A percentile compares a stretch with the other conserved stretches of the same genome.
Conservation (phyloP, 2,329 filamentous ascomycete genomes). For the Sclerotinia subarctica region DNA sequence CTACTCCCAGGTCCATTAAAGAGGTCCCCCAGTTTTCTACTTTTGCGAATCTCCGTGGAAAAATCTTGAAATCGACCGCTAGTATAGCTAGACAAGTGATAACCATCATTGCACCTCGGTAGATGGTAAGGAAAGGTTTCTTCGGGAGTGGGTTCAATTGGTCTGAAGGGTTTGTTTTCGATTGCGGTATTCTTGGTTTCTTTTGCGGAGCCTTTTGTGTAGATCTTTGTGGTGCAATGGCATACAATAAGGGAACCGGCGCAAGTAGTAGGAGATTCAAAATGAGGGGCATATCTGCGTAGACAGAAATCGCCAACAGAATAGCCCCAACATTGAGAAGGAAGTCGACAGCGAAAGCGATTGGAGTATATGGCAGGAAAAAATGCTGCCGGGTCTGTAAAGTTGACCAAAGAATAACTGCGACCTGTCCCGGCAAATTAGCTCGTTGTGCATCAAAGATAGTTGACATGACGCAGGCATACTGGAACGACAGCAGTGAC, state of each 20-base stretch:
- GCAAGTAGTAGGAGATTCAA: conserved; percentile 71
- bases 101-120: conserved; percentile 87
- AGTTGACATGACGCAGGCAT: conserved; percentile 41
- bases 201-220: conserved; percentile 40
- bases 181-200: conserved; percentile 48
- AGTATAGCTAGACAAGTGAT: conserved; percentile 87
- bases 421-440: conserved; percentile 53
- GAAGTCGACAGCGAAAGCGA: conserved; percentile 75
- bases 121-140: conserved; percentile 90
- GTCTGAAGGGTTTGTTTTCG: conserved; percentile 40
- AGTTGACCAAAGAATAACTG: conserved; percentile 82
- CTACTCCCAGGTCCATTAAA: conserved; percentile 97
- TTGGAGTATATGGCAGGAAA: conserved; percentile 70
- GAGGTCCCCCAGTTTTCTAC: conserved; percentile 99
- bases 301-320: conserved; percentile 81
- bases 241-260: conserved; percentile 61
- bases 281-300: conserved; percentile 70
- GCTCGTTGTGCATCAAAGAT: conserved; percentile 14
- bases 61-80: conserved; percentile 93
- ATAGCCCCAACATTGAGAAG: conserved; percentile 80
- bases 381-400: conserved; percentile 81
- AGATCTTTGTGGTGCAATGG: conserved; percentile 42
- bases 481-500: conserved; percentile 85
- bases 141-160: conserved; percentile 60
- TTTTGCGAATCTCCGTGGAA: conserved; percentile 92